These are phyloP conservation scores for Penicillium tannophilum DNA, from an alignment of 495 filamentous ascomycete species.

Conservation along the genomic window DNA sequence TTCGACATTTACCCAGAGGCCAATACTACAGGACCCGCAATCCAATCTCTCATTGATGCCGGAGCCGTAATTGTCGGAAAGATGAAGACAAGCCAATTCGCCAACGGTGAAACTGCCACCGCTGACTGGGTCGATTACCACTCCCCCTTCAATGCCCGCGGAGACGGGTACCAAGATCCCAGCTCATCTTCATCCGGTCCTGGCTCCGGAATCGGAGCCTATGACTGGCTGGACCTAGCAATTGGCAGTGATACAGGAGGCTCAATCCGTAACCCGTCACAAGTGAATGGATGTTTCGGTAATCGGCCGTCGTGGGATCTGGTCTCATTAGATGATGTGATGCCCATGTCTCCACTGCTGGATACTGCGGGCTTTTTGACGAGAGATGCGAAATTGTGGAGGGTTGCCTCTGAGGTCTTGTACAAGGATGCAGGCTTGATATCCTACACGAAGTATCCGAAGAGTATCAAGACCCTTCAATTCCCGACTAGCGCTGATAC, in stretches of 20 bases:
- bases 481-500: neutral
- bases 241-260: constrained; percentile 54
- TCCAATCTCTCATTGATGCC: constrained; percentile 42
- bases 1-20: constrained; percentile 36
- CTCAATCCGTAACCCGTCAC: constrained; percentile 14
- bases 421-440: neutral
- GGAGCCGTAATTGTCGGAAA: constrained; percentile 54
- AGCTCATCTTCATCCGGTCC: constrained; percentile 41
- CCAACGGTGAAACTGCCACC: constrained; percentile 39
- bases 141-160: constrained; percentile 46
- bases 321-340: constrained; percentile 10
- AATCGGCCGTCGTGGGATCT: constrained; percentile 8
- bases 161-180: constrained; percentile 47
- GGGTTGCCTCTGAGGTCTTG: constrained; percentile 2
- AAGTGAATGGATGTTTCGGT: constrained; percentile 11
- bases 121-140: constrained; percentile 47
- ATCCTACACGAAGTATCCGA: neutral
- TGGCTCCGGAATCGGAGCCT: constrained; percentile 39
- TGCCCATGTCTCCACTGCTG: constrained; percentile 8
- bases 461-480: neutral
- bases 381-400: constrained; percentile 12
- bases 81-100: constrained; percentile 50
- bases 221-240: constrained; percentile 45
- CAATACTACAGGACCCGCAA: constrained; percentile 32
- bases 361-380: constrained; percentile 17